These are phyloP conservation scores for Yamadazyma sp. DNA, from an alignment of 1,139 yeast species.

Conservation along the genomic window DNA sequence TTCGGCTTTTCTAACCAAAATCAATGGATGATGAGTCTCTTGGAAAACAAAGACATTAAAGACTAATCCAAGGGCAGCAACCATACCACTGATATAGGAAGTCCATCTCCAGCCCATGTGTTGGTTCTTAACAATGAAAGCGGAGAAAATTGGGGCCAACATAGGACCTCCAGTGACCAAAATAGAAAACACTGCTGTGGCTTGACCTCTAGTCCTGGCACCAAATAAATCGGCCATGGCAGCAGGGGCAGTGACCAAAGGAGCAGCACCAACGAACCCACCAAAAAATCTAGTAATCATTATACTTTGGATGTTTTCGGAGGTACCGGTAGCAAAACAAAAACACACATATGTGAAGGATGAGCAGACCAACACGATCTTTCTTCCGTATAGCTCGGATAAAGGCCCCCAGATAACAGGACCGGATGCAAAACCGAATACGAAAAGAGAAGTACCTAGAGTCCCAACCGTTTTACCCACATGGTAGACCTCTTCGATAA, in stretches of 20 bases:
- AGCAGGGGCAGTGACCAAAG: conserved; percentile 43
- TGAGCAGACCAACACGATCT: conserved; percentile 26
- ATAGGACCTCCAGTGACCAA: conserved; percentile 47
- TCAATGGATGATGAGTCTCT: conserved; percentile 53
- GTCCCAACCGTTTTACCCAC: conserved; percentile 32
- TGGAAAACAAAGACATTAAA: conserved; percentile 32
- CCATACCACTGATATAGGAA: conserved; percentile 51
- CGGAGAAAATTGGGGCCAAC: conserved; percentile 44
- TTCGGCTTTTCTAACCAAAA: conserved; percentile 63
- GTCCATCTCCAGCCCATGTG: conserved; percentile 61
- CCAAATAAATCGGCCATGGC: conserved; percentile 37
- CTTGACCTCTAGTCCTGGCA: conserved; percentile 34
- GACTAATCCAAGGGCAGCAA: conserved; percentile 36
- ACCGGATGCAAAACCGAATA: conserved; percentile 43
- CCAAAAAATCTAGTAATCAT: conserved; percentile 41
- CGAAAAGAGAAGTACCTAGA: conserved; percentile 37
- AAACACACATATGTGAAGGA: conserved; percentile 31
- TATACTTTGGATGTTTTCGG: conserved; percentile 35
- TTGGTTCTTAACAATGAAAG: conserved; percentile 32
- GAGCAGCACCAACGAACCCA: conserved; percentile 41
- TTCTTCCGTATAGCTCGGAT: conserved; percentile 39
- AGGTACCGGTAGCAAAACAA: conserved; percentile 38
- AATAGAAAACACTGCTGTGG: conserved; percentile 33
- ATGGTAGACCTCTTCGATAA: conserved; percentile 24
- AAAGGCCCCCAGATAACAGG: conserved; percentile 42